Evolutionary conservation across 805 yeast genomes (phyloP).

Genomic region (Millerago galiae): DNA sequence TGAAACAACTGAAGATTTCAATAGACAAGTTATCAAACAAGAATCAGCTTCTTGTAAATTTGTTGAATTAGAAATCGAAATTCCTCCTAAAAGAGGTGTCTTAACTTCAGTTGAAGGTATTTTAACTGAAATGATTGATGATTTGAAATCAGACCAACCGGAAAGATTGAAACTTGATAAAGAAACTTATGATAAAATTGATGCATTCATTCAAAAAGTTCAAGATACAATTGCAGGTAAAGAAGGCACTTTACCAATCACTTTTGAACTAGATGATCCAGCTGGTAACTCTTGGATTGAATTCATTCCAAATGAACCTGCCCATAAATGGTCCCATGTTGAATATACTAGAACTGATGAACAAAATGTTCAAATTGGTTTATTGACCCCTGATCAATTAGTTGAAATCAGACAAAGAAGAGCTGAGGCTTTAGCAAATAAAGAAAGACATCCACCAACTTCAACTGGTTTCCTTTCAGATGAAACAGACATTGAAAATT

Average conservation of each 20-base stretch:
- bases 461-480: slow-evolving; percentile 60
- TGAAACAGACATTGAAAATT: slow-evolving; percentile 76
- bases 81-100: slow-evolving; percentile 93
- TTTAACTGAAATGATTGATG: slow-evolving; percentile 74
- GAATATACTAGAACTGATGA: slow-evolving; percentile 83
- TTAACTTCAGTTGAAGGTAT: slow-evolving; percentile 90
- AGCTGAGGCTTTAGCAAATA: slow-evolving; percentile 19
- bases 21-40: slow-evolving; percentile 86
- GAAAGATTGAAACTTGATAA: slow-evolving; percentile 71
- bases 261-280: slow-evolving; percentile 83
- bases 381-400: slow-evolving; percentile 56
- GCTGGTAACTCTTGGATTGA: slow-evolving; percentile 97
- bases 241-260: slow-evolving; percentile 64
- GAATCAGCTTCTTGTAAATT: slow-evolving; percentile 80
- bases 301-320: slow-evolving; percentile 76
- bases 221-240: slow-evolving; percentile 57
- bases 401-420: slow-evolving; percentile 28
- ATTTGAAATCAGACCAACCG: slow-evolving; percentile 74
- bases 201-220: slow-evolving; percentile 57
- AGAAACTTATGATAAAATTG: slow-evolving; percentile 68
- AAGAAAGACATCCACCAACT: slow-evolving; percentile 34
- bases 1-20: slow-evolving; percentile 66
- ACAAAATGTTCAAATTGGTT: slow-evolving; percentile 80
- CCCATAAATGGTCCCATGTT: slow-evolving; percentile 82
- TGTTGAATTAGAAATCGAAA: slow-evolving; percentile 81